These are phyloP conservation scores for Dendrobium huoshanense DNA, from an alignment of 106 monocot genomes.

Conservation along the genomic window DNA sequence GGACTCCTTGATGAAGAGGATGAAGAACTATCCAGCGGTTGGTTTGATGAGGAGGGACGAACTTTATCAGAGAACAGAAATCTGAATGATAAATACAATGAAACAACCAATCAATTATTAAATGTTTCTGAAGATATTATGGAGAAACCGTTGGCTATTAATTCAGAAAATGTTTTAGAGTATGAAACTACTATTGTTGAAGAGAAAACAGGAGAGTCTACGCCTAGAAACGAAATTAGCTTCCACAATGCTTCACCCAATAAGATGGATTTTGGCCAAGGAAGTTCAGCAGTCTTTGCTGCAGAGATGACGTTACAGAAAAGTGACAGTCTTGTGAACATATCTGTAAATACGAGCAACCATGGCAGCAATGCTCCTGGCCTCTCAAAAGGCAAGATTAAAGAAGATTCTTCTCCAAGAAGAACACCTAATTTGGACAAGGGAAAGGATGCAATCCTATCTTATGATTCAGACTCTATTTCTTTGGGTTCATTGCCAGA, in stretches of 20 bases:
- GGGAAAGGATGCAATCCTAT: slow-evolving; percentile 1
- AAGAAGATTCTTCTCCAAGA: neutral
- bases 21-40: slow-evolving; percentile 18
- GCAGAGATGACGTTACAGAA: neutral
- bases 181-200: slow-evolving; percentile 1
- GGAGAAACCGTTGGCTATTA: slow-evolving; percentile 7
- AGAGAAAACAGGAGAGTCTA: neutral
- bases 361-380: no score
- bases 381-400: neutral
- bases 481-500: slow-evolving; percentile 26
- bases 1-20: slow-evolving; percentile 12
- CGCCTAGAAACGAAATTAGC: neutral
- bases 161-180: neutral
- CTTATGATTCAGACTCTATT: slow-evolving; percentile 24
- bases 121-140: neutral
- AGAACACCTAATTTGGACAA: neutral
- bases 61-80: neutral
- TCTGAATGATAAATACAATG: neutral
- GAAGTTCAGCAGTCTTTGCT: neutral
- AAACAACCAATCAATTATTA: neutral
- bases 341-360: no score
- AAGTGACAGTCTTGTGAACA: neutral
- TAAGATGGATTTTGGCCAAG: neutral
- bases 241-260: neutral
- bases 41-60: slow-evolving; percentile 18